Evolutionary conservation across 2,329 filamentous ascomycete species (phyloP).

Genomic region (Fusarium beomiforme): DNA sequence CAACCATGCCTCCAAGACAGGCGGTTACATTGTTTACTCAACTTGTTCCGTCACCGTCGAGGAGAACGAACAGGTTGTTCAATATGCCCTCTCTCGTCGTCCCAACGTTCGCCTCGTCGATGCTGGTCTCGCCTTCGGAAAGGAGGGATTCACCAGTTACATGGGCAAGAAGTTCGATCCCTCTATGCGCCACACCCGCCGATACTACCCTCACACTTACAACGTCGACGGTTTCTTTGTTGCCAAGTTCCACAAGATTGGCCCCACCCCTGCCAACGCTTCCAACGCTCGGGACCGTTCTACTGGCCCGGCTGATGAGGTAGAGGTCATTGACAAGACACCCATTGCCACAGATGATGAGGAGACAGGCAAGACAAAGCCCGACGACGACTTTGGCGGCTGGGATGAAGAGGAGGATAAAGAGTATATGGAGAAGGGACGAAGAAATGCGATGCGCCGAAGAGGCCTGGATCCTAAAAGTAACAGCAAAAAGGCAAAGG

Average conservation of each 20-base stretch:
- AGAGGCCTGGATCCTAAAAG: constrained; percentile 79
- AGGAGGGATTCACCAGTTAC: constrained; percentile 90
- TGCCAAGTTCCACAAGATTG: constrained; percentile 95
- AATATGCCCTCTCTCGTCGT: constrained; percentile 90
- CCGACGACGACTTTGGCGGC: constrained; percentile 72
- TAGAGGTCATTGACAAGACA: constrained; percentile 71
- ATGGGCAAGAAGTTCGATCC: constrained; percentile 92
- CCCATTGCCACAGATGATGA: constrained; percentile 66
- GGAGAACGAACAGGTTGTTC: constrained; percentile 89
- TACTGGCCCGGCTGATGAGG: constrained; percentile 47
- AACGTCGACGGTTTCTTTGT: constrained; percentile 99
- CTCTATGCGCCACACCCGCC: constrained; percentile 81
- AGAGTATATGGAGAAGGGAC: constrained; percentile 77
- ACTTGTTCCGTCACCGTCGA: constrained; percentile 95
- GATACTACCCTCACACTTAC: constrained; percentile 91
- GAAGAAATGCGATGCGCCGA: constrained; percentile 76
- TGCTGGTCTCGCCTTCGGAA: constrained; percentile 88
- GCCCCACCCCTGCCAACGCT: constrained; percentile 72
- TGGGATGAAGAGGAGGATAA: constrained; percentile 80
- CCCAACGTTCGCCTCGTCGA: constrained; percentile 95
- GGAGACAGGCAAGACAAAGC: constrained; percentile 47
- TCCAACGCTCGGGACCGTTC: constrained; percentile 46
- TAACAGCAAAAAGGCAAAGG: constrained; percentile 48
- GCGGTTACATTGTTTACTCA: constrained; percentile 95
- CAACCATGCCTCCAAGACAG: constrained; percentile 89